These are phyloP conservation scores for Galeopsis tetrahit DNA, from an alignment of 257 asterid genomes.

Conservation along the genomic window DNA sequence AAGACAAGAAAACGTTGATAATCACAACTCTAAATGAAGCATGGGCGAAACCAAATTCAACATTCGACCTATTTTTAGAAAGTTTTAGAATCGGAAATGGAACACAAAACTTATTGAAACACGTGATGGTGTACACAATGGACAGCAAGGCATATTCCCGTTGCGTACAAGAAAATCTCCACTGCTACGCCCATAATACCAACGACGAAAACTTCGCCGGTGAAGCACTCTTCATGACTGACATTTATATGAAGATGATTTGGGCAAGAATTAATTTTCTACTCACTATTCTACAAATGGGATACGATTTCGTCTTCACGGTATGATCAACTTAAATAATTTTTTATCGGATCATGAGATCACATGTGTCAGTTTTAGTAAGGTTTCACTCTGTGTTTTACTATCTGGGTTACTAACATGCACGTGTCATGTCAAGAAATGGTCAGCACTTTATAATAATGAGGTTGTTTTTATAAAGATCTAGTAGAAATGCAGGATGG, in stretches of 20 bases:
- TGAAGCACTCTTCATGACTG: constrained; percentile 50
- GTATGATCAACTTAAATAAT: constrained; percentile 24
- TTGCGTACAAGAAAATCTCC: constrained; percentile 40
- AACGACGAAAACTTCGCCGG: constrained; percentile 51
- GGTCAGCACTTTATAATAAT: too few relatives aligned
- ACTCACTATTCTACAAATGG: constrained; percentile 44
- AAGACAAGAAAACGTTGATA: constrained; percentile 56
- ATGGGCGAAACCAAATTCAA: constrained; percentile 59
- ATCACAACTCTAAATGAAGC: constrained; percentile 64
- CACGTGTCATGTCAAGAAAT: too few relatives aligned
- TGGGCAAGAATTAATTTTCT: constrained; percentile 62
- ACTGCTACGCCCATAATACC: constrained; percentile 50
- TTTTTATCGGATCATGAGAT: neutral
- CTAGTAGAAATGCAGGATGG: too few relatives aligned
- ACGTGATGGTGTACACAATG: constrained; percentile 52
- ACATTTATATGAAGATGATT: constrained; percentile 58
- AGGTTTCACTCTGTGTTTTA: too few relatives aligned
- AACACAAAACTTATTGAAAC: constrained; percentile 47
- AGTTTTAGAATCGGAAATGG: constrained; percentile 60
- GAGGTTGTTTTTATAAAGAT: too few relatives aligned
- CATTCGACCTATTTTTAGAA: constrained; percentile 56
- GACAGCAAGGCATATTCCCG: constrained; percentile 53
- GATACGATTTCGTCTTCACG: constrained; percentile 57
- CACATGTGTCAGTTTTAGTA: too few relatives aligned
- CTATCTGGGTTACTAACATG: too few relatives aligned